Base-by-base conservation (phyloP, 495 filamentous ascomycete species). In the Xylaria cubensis region DNA sequence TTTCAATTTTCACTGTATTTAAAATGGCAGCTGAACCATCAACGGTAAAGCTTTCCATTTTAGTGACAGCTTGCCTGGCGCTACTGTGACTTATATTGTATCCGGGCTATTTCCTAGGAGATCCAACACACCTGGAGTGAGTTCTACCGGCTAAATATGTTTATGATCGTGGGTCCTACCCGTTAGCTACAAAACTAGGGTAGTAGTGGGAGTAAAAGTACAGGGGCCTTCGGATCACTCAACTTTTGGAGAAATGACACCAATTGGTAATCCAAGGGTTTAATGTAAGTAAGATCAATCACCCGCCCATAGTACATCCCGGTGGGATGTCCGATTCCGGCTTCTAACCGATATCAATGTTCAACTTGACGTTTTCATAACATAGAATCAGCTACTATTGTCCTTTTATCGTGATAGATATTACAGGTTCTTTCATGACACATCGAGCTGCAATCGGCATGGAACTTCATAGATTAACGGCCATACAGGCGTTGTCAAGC, bases 391-490 rank as follows among this genome's bases (percentile, higher is more conserved):
- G 26, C 34, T 48, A 39, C 36, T n/a, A 7, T 48, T 41, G 42
- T 24, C 41, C 36, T 50, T 5, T 42, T 55, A 15, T 17, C 41
- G 17, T 21, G 41, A 48, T 42, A 61, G 39, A 36, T 1, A 8
- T 46, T 1, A 29, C 51, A 2, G 4, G 51, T 41, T n/a, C 39
- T 3, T 32, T 17, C n/a, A 48, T 46, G 21, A 3, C 6, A 0
- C 10, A 32, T 41, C 19, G 41, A 32, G 26, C n/a, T 62, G 10
- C 41, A 70, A 70, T 32, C 46, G 46, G 5, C 36, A 79, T 79
- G 73, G 78, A 82, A 66, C 76, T 73, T 9, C 83, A 81, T 58
- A 77, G 76, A 46, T 76, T 85, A 5, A 84, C 80, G 1, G 84
- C 83, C 46, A 79, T 75, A 13, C 72, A 84, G 73, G 81, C 76